Conservation (phyloP, 2,329 filamentous ascomycete species). For the Akanthomyces dipterigenus region DNA sequence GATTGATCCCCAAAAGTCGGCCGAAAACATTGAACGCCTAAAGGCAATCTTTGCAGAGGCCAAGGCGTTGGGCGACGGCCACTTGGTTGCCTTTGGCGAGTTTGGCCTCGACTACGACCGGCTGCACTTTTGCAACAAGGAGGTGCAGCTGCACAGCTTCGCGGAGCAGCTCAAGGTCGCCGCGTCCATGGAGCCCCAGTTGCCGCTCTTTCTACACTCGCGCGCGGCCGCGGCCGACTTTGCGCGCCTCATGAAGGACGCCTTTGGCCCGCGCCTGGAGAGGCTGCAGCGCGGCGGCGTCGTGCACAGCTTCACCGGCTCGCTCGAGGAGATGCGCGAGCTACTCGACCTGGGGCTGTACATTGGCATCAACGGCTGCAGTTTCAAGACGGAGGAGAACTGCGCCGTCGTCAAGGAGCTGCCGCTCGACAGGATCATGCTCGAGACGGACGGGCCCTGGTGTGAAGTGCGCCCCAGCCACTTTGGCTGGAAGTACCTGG, state of each 20-base stretch:
- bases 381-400: constrained; percentile 90
- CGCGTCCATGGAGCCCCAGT: constrained; percentile 57
- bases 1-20: constrained; percentile 36
- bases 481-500: constrained; percentile 67
- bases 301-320: constrained; percentile 93
- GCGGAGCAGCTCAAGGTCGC: constrained; percentile 74
- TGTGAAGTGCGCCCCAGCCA: constrained; percentile 90
- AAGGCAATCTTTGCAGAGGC: constrained; percentile 55
- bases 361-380: constrained; percentile 95
- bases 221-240: constrained; percentile 84
- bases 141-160: constrained; percentile 79
- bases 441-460: constrained; percentile 97
- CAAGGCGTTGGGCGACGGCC: constrained; percentile 34
- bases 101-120: constrained; percentile 96
- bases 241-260: constrained; percentile 57
- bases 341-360: constrained; percentile 76
- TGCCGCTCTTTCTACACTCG: constrained; percentile 89
- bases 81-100: constrained; percentile 79
- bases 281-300: constrained; percentile 68
- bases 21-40: constrained; percentile 52
- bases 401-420: constrained; percentile 76
- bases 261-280: constrained; percentile 53
- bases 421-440: constrained; percentile 72
- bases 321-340: constrained; percentile 73
- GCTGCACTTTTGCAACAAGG: constrained; percentile 71